A percentile compares a stretch with the other conserved stretches of the same genome.
Conservation (phyloP, 1,284 basidiomycete genomes). For the Heterobasidion parviporum region DNA sequence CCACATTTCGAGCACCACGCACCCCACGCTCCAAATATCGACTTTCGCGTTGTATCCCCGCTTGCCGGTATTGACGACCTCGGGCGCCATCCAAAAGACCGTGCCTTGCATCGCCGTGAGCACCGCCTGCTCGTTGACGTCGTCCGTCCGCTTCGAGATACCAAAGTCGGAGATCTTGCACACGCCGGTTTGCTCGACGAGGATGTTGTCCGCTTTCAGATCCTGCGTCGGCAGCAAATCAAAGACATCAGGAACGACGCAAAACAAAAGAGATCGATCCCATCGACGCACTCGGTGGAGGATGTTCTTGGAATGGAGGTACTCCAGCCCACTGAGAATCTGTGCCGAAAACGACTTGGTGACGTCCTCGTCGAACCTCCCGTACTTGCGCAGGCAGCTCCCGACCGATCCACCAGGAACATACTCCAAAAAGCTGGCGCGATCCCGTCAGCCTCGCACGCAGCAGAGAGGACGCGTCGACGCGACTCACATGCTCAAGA, state of each 20-base stretch:
- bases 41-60: conserved; percentile 93
- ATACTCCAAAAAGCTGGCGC: conserved; percentile 86
- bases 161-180: conserved; percentile 99
- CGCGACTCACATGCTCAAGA: conserved; percentile 81
- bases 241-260: too few relatives aligned
- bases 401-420: conserved; percentile 97
- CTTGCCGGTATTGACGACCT: conserved; percentile 81
- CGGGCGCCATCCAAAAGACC: conserved; percentile 99
- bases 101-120: conserved; percentile 93
- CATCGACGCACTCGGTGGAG: conserved; percentile 72
- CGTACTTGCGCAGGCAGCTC: conserved; percentile 86
- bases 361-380: conserved; percentile 88
- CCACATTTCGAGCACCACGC: conserved; percentile 98
- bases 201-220: conserved; percentile 96
- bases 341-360: conserved; percentile 92
- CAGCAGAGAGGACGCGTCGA: background rate
- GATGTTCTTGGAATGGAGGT: conserved; percentile 88
- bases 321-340: conserved; percentile 88
- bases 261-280: too few relatives aligned
- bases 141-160: conserved; percentile 85
- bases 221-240: conserved; percentile 44
- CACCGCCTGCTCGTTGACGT: conserved; percentile 77
- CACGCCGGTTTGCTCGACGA: conserved; percentile 87
- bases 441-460: background rate
- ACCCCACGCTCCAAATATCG: conserved; percentile 98